phyloP scores from a whole-genome alignment of 495 filamentous ascomycete species.

The Parathielavia appendiculata region DNA sequence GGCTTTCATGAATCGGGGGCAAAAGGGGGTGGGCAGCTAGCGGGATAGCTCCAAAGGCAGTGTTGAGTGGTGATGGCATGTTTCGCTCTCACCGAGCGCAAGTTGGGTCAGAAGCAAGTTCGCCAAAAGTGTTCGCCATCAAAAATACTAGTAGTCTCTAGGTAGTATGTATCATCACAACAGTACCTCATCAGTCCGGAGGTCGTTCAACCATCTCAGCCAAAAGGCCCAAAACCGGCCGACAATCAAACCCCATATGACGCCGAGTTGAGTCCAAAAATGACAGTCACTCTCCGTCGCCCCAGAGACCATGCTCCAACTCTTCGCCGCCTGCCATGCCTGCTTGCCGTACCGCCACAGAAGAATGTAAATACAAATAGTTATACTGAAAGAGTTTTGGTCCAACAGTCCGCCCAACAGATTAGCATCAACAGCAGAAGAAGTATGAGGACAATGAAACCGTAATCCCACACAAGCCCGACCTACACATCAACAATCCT shows the following conservation, averaged over 20 bases:
- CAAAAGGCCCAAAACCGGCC: background rate
- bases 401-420: background rate
- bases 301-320: slow-evolving; percentile 1
- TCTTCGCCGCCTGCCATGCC: background rate
- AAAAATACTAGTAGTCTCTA: background rate
- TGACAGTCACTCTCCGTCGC: background rate
- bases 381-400: slow-evolving; percentile 7
- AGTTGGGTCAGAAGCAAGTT: background rate
- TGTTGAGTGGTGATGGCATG: too few species aligned
- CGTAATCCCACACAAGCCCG: background rate
- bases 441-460: slow-evolving; percentile 6
- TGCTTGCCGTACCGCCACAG: slow-evolving; percentile 5
- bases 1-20: background rate
- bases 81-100: background rate
- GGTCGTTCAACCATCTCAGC: background rate
- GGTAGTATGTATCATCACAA: slow-evolving; percentile 9
- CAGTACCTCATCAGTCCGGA: slow-evolving; percentile 5
- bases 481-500: background rate
- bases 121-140: slow-evolving; percentile 1
- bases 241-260: background rate
- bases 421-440: slow-evolving; percentile 11
- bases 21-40: background rate
- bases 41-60: background rate
- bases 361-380: background rate
- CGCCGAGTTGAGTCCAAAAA: background rate